Conservation (phyloP, 2,329 filamentous ascomycete genomes). For the Epichloe glyceriae region DNA sequence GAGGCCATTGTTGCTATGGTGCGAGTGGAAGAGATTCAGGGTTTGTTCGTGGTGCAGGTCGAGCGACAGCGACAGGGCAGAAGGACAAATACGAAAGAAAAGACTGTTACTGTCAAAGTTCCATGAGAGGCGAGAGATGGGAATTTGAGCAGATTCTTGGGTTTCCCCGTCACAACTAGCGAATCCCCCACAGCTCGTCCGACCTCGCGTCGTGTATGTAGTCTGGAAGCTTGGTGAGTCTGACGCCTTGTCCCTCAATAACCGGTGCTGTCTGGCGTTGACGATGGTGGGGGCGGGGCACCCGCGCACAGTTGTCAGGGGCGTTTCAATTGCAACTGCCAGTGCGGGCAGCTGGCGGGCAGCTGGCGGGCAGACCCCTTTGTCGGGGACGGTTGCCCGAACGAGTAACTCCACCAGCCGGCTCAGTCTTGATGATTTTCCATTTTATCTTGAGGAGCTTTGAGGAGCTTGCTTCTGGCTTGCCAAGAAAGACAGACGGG, state of each 20-base stretch:
- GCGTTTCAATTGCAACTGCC: neutral
- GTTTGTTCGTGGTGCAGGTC: neutral
- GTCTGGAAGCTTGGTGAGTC: too few relatives aligned
- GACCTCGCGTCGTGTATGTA: neutral
- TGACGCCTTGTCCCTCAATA: neutral
- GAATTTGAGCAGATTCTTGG: neutral
- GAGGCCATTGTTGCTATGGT: neutral
- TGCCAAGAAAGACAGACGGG: neutral
- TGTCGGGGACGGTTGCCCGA: neutral
- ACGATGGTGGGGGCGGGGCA: neutral
- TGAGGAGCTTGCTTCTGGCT: neutral
- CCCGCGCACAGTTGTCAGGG: neutral
- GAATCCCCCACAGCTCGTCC: neutral
- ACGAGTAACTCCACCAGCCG: neutral
- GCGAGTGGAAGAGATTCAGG: neutral
- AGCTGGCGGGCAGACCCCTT: neutral
- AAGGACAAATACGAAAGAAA: neutral
- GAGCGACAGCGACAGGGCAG: neutral
- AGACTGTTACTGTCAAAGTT: neutral
- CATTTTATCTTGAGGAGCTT: neutral
- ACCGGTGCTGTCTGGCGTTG: neutral
- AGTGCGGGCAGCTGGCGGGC: neutral
- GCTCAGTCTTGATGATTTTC: neutral
- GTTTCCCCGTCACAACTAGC: neutral
- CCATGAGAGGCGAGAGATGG: neutral